phyloP scores from a whole-genome alignment of 164 flowering plant genomes.

The Stephania yunnanensis region DNA sequence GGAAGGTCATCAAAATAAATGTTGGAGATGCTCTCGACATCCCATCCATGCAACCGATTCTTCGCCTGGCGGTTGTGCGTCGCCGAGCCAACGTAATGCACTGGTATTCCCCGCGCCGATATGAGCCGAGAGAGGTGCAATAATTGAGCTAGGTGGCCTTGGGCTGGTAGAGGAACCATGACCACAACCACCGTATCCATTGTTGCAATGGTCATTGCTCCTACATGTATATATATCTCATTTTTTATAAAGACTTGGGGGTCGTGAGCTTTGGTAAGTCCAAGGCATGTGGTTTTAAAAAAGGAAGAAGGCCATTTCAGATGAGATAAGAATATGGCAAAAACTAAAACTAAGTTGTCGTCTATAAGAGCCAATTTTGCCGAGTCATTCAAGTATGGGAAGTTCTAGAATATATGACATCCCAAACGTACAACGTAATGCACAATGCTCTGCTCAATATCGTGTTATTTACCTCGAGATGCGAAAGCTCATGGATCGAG shows the following conservation, averaged over 20 bases:
- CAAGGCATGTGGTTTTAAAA: not conserved
- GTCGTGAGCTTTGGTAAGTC: not conserved
- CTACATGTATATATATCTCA: not conserved
- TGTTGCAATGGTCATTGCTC: not conserved
- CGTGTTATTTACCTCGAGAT: too few relatives aligned
- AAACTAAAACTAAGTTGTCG: not conserved
- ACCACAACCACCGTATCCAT: constrained; percentile 24
- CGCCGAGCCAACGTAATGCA: constrained; percentile 31
- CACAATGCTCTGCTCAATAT: too few relatives aligned
- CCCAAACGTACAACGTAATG: too few relatives aligned
- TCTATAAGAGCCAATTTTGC: not conserved
- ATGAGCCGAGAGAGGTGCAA: constrained; percentile 39
- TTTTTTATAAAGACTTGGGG: not conserved
- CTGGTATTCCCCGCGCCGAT: constrained; percentile 24
- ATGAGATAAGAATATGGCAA: not conserved
- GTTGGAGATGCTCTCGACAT: constrained; percentile 13
- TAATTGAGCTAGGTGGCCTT: constrained; percentile 53
- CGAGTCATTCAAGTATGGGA: not conserved
- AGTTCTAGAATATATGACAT: too few relatives aligned
- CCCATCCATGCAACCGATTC: constrained; percentile 26
- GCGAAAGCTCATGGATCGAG: too few relatives aligned
- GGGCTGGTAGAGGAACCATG: constrained; percentile 44
- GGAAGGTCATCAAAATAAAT: constrained; percentile 46
- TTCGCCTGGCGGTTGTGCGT: constrained; percentile 38
- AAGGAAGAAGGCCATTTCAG: not conserved